Base-by-base conservation (phyloP, 2,329 filamentous ascomycete species). In the Colletotrichum graminicola region DNA sequence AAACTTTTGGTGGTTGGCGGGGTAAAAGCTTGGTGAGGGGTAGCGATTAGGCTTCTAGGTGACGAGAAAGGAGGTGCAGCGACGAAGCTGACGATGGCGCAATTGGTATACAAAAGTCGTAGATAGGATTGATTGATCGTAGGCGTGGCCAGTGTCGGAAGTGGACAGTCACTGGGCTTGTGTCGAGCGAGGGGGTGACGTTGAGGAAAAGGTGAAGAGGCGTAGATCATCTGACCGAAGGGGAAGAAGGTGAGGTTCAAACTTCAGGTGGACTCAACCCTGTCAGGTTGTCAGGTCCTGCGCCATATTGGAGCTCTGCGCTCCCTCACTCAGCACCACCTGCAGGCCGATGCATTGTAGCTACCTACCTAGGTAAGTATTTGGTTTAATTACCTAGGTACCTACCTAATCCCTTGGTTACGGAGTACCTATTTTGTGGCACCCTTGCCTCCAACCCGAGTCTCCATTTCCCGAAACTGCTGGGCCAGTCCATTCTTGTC, bases 1-100 rank as follows among this genome's bases (percentile, higher is more conserved):
- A 67, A 73, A 49, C 66, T 32, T 65, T 14, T 59, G 34, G 66
- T 34, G 71, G 75, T 75, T 79, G 75, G 76, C 75, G 79, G 78
- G 81, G 79, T 79, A 66, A 66, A 61, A 55, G 51, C 64, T 32
- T 65, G 67, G 23, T 76, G 72, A 63, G 75, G 71, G 66, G 69
- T 71, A 34, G 64, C 52, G 43, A 32, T 54, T 59, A 29, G 51
- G 45, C 23, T 57, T 51, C 34, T 39, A 69, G 52, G 26, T 54
- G 47, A 23, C 36, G 43, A 39, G 26, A 62, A 62, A 49, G n/a
- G 52, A 56, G 32, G 7, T 54, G 49, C 66, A 14, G 49, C 45
- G 51, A 52, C 21, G 18, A 63, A 36, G 55, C 32, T 49, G 29
- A 45, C 41, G 39, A 36, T 21, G 61, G 41, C 7, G 47, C n/a